Base-by-base conservation (phyloP, 2,329 filamentous ascomycete species). In the Hypoxylon sp. region DNA sequence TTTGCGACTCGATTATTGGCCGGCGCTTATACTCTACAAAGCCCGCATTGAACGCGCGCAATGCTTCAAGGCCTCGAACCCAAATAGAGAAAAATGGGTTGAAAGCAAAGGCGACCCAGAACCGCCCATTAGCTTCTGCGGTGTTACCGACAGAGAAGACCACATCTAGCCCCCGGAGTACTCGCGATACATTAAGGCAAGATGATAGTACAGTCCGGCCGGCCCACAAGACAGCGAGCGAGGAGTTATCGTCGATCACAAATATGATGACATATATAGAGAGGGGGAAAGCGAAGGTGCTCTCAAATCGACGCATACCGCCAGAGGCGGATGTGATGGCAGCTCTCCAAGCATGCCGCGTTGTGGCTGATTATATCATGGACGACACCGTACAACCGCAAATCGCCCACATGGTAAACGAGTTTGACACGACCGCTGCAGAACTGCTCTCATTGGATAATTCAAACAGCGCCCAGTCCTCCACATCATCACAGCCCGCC, bases 361-460 rank as follows among this genome's bases (percentile, higher is more conserved):
- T 71, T 22, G 61, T 77, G 18, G 76, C 75, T 1, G 69, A 72
- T 52, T 74, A 72, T 61, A 70, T 76, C 28, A 74, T 71, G 61
- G 73, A 76, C 51, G 75, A 76, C 14, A 46, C 72, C 1, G 69
- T 74, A 22, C 73, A 74, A 52, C 73, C 73, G 4, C 73, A 75
- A 56, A 71, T 75, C n/a, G 64, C 69, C 45, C 74, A 75, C 45
- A 74, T 75, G 59, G 64, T 72, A 7, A 70, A 55, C 28, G 73
- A 77, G 44, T 70, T 83, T 18, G 82, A 74, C 52, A 76, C 76
- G 16, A 73, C 75, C 14, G 75, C 77, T 45, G 77, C 77, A 18
- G 75, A 74, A 22, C 72, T 80, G 2, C 71, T 80, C 26, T 78
- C 75, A 3, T 64, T 80, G 32, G 78, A 79, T 53, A 69, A 62